Evolutionary conservation across 495 filamentous ascomycete genomes (phyloP).

Genomic region (Aspergillus biplanus): DNA sequence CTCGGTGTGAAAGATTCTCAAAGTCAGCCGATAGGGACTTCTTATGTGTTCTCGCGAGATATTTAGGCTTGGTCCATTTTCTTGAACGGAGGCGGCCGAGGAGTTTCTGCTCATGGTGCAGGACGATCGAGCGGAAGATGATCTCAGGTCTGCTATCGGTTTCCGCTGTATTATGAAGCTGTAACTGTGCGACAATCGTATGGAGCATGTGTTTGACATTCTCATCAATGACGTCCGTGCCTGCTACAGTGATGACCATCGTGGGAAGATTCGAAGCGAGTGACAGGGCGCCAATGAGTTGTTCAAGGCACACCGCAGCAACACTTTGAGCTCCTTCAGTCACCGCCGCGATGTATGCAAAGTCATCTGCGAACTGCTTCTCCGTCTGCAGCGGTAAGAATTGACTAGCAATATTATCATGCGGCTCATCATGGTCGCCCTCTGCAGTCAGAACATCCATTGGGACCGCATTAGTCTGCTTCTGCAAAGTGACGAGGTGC

Average conservation of each 20-base stretch:
- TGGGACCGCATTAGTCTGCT: constrained; percentile 15
- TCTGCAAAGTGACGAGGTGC: constrained; percentile 14
- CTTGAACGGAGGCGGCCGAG: constrained; percentile 14
- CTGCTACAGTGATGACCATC: constrained; percentile 10
- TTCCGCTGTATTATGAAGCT: constrained; percentile 7
- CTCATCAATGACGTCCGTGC: constrained; percentile 12
- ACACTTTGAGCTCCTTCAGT: constrained; percentile 16
- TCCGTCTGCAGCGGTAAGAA: constrained; percentile 6
- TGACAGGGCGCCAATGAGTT: constrained; percentile 1
- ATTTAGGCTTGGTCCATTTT: constrained; percentile 14
- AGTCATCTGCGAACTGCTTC: constrained; percentile 12
- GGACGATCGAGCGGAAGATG: constrained; percentile 12
- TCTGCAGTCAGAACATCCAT: constrained; percentile 14
- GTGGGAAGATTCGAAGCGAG: constrained; percentile 6
- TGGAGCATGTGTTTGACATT: constrained; percentile 11
- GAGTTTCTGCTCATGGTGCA: constrained; percentile 17
- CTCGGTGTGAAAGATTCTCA: constrained; percentile 12
- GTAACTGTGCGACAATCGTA: constrained; percentile 3
- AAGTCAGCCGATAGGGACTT: constrained; percentile 15
- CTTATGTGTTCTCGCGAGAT: constrained; percentile 15
- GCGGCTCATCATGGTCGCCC: not conserved
- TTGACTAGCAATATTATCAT: not conserved
- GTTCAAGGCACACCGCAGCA: constrained; percentile 13
- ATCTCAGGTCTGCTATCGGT: constrained; percentile 1
- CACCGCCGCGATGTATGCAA: constrained; percentile 14